phyloP scores from a whole-genome alignment of 2,329 filamentous ascomycete species.

The Leptographium galeiforme region DNA sequence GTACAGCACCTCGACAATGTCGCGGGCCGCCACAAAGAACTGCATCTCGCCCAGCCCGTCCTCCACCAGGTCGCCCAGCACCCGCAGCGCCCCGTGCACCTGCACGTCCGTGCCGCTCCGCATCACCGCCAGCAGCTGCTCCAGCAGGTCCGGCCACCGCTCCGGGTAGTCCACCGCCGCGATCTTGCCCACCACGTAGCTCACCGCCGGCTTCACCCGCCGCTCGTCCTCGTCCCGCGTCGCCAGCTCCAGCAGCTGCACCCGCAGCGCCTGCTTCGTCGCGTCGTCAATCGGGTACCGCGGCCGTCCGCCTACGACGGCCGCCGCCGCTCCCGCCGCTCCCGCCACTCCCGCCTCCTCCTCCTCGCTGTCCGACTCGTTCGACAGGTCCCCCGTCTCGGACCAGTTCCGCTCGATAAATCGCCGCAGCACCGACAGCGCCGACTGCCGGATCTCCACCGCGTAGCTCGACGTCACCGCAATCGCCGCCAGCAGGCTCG shows the following conservation, averaged over 20 bases:
- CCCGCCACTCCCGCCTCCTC: neutral
- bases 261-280: conserved; percentile 60
- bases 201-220: conserved; percentile 80
- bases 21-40: conserved; percentile 79
- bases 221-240: conserved; percentile 61
- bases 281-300: conserved; percentile 57
- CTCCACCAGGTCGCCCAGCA: conserved; percentile 80
- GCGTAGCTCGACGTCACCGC: conserved; percentile 63
- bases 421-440: conserved; percentile 64
- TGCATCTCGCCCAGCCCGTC: conserved; percentile 89
- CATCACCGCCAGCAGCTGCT: conserved; percentile 65
- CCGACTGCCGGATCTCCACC: conserved; percentile 66
- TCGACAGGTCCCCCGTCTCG: conserved; percentile 59
- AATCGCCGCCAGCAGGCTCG: conserved; percentile 66
- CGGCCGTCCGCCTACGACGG: conserved; percentile 15
- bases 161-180: conserved; percentile 88
- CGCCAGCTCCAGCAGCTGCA: conserved; percentile 62
- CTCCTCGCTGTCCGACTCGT: conserved; percentile 35
- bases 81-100: conserved; percentile 77
- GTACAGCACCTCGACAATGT: conserved; percentile 74
- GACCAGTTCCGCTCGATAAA: conserved; percentile 83
- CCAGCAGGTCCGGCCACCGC: conserved; percentile 82
- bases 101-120: conserved; percentile 63
- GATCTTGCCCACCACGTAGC: conserved; percentile 78
- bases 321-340: neutral